phyloP scores from a whole-genome alignment of 1,284 basidiomycete genomes.

The Mycena citricolor region DNA sequence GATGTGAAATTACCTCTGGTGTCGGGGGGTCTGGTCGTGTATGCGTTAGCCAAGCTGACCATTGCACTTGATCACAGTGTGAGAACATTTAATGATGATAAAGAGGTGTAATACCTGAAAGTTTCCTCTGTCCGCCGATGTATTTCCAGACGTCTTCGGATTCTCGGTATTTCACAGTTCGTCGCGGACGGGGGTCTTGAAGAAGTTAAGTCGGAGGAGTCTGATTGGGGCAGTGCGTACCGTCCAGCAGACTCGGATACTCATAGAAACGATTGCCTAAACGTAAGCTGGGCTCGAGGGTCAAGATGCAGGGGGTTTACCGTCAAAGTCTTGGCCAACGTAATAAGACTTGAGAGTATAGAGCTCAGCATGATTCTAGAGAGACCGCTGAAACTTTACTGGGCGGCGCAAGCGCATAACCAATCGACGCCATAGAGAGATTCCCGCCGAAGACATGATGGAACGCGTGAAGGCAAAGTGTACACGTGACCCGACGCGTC shows the following conservation, averaged over 20 bases:
- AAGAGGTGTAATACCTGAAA: slow-evolving; percentile 41
- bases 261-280: slow-evolving; percentile 63
- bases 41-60: slow-evolving; percentile 60
- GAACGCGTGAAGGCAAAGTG: not conserved
- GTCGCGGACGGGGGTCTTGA: slow-evolving; percentile 39
- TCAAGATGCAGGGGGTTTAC: slow-evolving; percentile 27
- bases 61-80: slow-evolving; percentile 46
- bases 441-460: slow-evolving; percentile 13
- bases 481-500: slow-evolving; percentile 21
- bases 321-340: slow-evolving; percentile 49
- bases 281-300: too few relatives aligned
- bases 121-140: slow-evolving; percentile 48
- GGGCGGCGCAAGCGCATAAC: slow-evolving; percentile 13
- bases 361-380: not conserved
- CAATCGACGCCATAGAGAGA: slow-evolving; percentile 13
- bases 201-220: not conserved
- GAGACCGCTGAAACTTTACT: slow-evolving; percentile 4
- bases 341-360: slow-evolving; percentile 35
- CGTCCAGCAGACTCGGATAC: slow-evolving; percentile 36
- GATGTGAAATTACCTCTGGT: slow-evolving; percentile 40
- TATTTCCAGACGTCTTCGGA: slow-evolving; percentile 53
- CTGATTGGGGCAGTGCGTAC: slow-evolving; percentile 25
- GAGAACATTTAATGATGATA: slow-evolving; percentile 1
- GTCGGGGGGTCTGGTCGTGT: slow-evolving; percentile 51
- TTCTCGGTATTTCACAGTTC: slow-evolving; percentile 48